A percentile compares a stretch with the other conserved stretches of the same genome.
Conservation (phyloP, 495 filamentous ascomycete species). For the Talaromyces wortmannii region DNA sequence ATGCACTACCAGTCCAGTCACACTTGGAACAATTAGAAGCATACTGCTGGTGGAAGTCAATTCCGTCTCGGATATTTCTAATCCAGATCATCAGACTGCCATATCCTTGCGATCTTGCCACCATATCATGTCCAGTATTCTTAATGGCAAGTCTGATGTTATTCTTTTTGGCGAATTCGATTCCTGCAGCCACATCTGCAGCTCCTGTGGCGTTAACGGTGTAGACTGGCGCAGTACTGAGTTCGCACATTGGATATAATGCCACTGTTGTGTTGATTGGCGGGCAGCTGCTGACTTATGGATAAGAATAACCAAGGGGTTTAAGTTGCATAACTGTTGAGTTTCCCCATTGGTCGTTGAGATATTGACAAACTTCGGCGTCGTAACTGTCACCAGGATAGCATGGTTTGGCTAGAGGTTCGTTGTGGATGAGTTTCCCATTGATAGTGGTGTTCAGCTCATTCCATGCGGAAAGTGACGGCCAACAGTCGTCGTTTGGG, state of each 20-base stretch:
- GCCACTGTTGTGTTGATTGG: constrained; percentile 22
- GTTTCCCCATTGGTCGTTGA: constrained; percentile 19
- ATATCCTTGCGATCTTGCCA: constrained; percentile 29
- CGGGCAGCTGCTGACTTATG: constrained; percentile 19
- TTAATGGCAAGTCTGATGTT: constrained; percentile 52
- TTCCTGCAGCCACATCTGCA: constrained; percentile 15
- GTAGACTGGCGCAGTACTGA: constrained; percentile 15
- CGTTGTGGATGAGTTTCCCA: constrained; percentile 43
- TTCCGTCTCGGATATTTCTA: constrained; percentile 21
- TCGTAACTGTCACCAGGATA: constrained; percentile 32
- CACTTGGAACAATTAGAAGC: constrained; percentile 11
- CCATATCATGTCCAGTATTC: constrained; percentile 48
- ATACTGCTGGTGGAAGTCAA: constrained; percentile 19
- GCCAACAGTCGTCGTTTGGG: constrained; percentile 36
- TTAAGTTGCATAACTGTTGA: constrained; percentile 16
- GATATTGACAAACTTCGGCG: constrained; percentile 13
- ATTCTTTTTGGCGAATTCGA: constrained; percentile 42
- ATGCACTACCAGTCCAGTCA: constrained; percentile 18
- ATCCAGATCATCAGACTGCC: constrained; percentile 32
- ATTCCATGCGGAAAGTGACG: constrained; percentile 25
- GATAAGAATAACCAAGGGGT: constrained; percentile 25
- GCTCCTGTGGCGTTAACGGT: constrained; percentile 23
- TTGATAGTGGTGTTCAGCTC: constrained; percentile 33
- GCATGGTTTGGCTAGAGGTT: constrained; percentile 49
- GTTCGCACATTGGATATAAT: constrained; percentile 16